Evolutionary conservation across 768 basidiomycete genomes (phyloP).

Genomic region (Boletellus ananas): DNA sequence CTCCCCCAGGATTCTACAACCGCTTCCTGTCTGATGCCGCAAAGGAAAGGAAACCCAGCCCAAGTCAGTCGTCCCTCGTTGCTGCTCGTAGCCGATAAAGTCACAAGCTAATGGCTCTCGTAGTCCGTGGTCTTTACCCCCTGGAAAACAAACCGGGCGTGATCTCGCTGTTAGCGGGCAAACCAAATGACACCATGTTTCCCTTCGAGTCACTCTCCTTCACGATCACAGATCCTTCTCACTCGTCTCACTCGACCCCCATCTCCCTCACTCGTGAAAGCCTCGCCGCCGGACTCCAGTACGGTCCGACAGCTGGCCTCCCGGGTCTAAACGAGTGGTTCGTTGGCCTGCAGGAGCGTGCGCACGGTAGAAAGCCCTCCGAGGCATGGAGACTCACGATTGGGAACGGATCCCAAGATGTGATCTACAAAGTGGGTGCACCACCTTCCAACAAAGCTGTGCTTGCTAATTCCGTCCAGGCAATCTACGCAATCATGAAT

Average conservation of each 20-base stretch:
- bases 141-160: slow-evolving; percentile 76
- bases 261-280: slow-evolving; percentile 56
- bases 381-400: slow-evolving; percentile 76
- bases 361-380: slow-evolving; percentile 58
- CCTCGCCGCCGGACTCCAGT: slow-evolving; percentile 69
- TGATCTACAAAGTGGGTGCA: slow-evolving; percentile 71
- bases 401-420: slow-evolving; percentile 85
- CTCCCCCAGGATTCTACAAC: slow-evolving; percentile 51
- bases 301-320: slow-evolving; percentile 70
- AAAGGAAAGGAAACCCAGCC: slow-evolving; percentile 56
- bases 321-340: slow-evolving; percentile 66
- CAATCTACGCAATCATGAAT: slow-evolving; percentile 65
- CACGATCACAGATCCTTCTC: slow-evolving; percentile 48
- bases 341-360: slow-evolving; percentile 60
- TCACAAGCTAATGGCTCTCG: slow-evolving; percentile 1
- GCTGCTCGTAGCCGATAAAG: not conserved
- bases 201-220: slow-evolving; percentile 82
- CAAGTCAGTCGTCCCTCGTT: slow-evolving; percentile 39
- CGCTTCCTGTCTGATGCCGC: slow-evolving; percentile 60
- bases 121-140: slow-evolving; percentile 69
- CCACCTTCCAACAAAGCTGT: not conserved
- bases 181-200: slow-evolving; percentile 88
- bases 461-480: slow-evolving; percentile 40
- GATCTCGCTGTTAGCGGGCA: slow-evolving; percentile 83
- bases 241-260: slow-evolving; percentile 41